These are phyloP conservation scores for Rhizophagus clarus DNA, from an alignment of 192 early-diverging fungal species.

Conservation along the genomic window DNA sequence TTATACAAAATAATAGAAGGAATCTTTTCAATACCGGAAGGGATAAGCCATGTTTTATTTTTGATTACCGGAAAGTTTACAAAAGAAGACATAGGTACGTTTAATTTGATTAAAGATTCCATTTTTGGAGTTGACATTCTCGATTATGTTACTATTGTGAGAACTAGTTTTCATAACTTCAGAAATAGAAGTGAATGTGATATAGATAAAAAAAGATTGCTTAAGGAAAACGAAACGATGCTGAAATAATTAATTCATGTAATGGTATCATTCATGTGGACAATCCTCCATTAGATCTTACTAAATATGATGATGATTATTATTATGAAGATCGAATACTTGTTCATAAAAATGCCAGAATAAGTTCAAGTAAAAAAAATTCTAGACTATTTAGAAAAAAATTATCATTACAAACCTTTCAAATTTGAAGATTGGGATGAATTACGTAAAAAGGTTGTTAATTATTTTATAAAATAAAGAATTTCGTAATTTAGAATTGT, in stretches of 20 bases:
- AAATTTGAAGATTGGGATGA: too few species aligned
- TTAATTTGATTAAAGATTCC: background rate
- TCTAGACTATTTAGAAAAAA: too few species aligned
- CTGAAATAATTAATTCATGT: background rate
- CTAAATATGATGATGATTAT: too few species aligned
- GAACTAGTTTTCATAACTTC: background rate
- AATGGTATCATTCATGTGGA: background rate
- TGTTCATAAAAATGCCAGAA: too few species aligned
- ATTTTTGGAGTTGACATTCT: background rate
- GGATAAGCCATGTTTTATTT: background rate
- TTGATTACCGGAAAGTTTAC: background rate
- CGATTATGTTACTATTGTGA: constrained; percentile 3
- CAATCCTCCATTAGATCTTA: background rate
- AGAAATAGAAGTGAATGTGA: background rate
- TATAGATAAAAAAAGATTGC: background rate
- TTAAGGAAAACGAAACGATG: background rate
- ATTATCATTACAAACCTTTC: too few species aligned
- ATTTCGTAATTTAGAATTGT: too few species aligned
- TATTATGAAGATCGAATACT: too few species aligned
- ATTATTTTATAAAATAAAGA: too few species aligned
- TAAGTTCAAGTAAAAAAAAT: too few species aligned
- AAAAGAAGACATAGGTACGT: background rate
- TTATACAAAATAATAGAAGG: background rate
- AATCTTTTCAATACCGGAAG: background rate
- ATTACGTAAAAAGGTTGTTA: too few species aligned